These are phyloP conservation scores for Botrytis paeoniae DNA, from an alignment of 2,329 filamentous ascomycete species.

Conservation along the genomic window DNA sequence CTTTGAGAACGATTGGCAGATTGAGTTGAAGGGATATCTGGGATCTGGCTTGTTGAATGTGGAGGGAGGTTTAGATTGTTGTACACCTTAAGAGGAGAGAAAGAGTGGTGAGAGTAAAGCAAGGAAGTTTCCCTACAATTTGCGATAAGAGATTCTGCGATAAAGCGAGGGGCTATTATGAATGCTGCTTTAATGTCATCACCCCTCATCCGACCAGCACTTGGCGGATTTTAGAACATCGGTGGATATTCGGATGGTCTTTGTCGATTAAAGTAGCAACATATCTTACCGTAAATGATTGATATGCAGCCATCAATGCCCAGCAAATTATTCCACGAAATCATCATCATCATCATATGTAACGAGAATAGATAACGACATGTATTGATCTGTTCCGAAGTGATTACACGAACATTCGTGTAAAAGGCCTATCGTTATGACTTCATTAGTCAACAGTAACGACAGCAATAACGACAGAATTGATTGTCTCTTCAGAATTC, in stretches of 20 bases:
- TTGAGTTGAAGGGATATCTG: neutral
- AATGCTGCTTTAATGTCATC: neutral
- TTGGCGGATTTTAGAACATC: rapidly evolving
- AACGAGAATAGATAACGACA: neutral
- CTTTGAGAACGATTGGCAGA: neutral
- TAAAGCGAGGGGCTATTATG: neutral
- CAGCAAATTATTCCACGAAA: neutral
- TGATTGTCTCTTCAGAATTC: neutral
- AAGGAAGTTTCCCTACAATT: neutral
- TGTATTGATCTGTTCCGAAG: neutral
- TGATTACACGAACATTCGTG: neutral
- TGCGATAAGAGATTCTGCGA: slow-evolving; percentile 9
- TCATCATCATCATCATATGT: neutral
- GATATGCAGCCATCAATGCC: neutral
- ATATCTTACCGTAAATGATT: neutral
- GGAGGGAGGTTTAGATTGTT: neutral
- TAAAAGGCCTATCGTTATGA: neutral
- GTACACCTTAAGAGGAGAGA: neutral
- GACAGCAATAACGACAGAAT: neutral
- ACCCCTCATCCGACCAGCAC: neutral
- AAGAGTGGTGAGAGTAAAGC: neutral
- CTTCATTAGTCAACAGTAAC: neutral
- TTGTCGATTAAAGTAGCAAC: neutral
- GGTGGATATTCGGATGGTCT: neutral
- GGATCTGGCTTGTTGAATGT: neutral